Evolutionary conservation across 306 rosid species (phyloP).

Genomic region (Gastrolobium bilobum): DNA sequence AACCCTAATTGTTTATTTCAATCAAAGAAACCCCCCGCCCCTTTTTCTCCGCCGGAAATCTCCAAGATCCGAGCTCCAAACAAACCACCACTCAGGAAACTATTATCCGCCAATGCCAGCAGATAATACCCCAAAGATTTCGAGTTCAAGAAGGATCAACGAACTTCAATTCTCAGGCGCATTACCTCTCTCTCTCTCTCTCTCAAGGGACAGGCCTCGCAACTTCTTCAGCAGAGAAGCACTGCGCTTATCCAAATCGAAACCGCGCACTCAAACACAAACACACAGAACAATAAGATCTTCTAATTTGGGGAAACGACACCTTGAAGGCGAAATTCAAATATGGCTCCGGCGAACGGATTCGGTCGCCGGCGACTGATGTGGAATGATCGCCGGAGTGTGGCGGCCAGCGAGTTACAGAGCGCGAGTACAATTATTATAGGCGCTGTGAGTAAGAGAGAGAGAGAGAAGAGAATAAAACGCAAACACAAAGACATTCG

Average conservation of each 20-base stretch:
- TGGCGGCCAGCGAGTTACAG: constrained; percentile 45
- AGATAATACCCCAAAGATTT: neutral
- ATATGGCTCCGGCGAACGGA: neutral
- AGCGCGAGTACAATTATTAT: constrained; percentile 21
- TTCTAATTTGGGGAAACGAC: neutral
- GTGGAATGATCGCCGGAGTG: constrained; percentile 30
- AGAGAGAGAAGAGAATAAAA: constrained; percentile 42
- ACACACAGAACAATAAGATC: neutral
- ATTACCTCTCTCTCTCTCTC: constrained; percentile 14
- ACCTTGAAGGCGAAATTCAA: neutral
- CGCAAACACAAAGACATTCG: constrained; percentile 44
- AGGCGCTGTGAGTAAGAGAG: constrained; percentile 6
- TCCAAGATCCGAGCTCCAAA: constrained; percentile 48
- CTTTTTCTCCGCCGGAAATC: neutral
- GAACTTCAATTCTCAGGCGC: constrained; percentile 32
- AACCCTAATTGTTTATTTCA: constrained; percentile 48
- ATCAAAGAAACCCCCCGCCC: neutral
- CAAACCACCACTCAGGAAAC: neutral
- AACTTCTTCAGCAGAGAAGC: neutral
- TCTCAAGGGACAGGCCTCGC: neutral
- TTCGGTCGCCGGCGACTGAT: neutral
- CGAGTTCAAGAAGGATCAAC: constrained; percentile 1
- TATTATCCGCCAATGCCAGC: constrained; percentile 47
- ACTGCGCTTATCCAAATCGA: constrained; percentile 22
- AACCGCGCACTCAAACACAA: neutral